phyloP scores from a whole-genome alignment of 306 rosid genomes.

The Corylus avellana region DNA sequence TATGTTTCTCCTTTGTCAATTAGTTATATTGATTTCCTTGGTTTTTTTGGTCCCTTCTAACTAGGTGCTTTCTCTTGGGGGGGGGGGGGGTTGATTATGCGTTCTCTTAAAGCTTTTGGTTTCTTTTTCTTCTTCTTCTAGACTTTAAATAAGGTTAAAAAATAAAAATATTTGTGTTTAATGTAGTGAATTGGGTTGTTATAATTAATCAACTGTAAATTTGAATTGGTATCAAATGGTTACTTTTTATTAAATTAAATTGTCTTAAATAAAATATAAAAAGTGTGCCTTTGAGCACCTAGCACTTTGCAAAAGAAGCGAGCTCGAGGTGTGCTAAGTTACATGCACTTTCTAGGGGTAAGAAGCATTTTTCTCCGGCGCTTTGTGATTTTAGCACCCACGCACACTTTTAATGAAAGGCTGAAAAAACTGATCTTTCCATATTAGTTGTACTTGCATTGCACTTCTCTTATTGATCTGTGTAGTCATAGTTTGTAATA shows the following conservation, averaged over 20 bases:
- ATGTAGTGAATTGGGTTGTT: background rate
- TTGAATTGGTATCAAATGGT: background rate
- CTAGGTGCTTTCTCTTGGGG: no score
- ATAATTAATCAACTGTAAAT: background rate
- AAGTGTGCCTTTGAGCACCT: background rate
- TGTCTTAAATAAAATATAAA: background rate
- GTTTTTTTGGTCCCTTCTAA: no score
- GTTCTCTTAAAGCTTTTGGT: no score
- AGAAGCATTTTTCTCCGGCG: background rate
- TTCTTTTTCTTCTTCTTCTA: no score
- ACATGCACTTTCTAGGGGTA: no score
- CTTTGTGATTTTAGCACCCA: no score
- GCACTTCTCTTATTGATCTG: no score
- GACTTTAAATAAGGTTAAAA: no score
- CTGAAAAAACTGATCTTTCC: background rate
- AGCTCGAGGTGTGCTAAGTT: no score
- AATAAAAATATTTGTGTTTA: background rate
- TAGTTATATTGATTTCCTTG: no score
- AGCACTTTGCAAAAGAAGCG: background rate
- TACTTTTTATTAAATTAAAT: background rate
- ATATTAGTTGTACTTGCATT: background rate
- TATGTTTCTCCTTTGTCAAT: no score
- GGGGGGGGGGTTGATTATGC: no score
- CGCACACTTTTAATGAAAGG: background rate
- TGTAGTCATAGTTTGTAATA: background rate